Base-by-base conservation (phyloP, 495 filamentous ascomycete species). In the Trichoderma orchidacearum region DNA sequence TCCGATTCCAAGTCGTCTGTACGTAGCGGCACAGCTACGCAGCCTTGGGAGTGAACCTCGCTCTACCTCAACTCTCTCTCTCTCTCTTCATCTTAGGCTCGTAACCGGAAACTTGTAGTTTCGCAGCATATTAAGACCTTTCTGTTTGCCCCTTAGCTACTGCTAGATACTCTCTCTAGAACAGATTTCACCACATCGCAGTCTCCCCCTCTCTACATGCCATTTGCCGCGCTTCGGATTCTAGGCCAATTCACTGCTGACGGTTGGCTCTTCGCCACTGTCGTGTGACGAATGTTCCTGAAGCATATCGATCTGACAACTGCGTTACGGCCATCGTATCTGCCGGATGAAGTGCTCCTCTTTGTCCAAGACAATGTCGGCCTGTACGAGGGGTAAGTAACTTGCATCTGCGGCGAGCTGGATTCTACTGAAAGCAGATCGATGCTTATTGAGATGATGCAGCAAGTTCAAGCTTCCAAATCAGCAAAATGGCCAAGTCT, bases 351-450 rank as follows among this genome's bases (percentile, higher is more conserved):
- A 69, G 75, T 78, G 58, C 74, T 96, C 30, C 81, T 97, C 57
- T 97, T 96, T 74, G 90, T 99, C 58, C 90, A 96, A 72, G 89
- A 96, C 79, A 87, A 86, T 69, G 93, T 97, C 64, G 93, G 94
- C 62, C 75, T 99, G 60, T 99, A 99, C 72, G 88, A 96, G 77
- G 93, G 94, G 91, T 96, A 75, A 72, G 84, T 72, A 12, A 17
- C 18, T 2, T 27, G 21, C n/a, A n/a, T n/a, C n/a, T n/a, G 41
- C 41, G 3, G 13, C 8, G 30, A 52, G 28, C 15, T 18, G 25
- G 56, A 29, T 13, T 5, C 5, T 9, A 25, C 7, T 4, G 28
- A 29, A 5, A 5, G 0, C 30, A 13, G 30, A 2, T 13, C 5
- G 28, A 17, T 53, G 28, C 55, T 18, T 18, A 28, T 25, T 2